Evolutionary conservation across 2,329 filamentous ascomycete genomes (phyloP).

Genomic region (Ceratocystis lukuohia): DNA sequence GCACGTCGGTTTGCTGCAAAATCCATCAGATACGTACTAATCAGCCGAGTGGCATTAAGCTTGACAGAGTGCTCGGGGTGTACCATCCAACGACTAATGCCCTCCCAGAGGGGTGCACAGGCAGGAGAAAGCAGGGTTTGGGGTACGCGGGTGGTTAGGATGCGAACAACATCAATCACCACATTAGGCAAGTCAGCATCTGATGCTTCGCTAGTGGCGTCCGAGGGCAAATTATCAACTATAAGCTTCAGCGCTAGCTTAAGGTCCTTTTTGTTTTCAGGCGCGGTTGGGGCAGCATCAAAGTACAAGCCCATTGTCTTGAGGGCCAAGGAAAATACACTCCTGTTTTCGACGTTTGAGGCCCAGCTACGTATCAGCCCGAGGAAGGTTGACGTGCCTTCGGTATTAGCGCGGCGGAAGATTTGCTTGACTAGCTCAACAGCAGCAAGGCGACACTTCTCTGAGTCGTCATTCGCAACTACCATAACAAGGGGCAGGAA

Average conservation of each 20-base stretch:
- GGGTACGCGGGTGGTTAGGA: slow-evolving; percentile 55
- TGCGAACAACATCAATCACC: slow-evolving; percentile 53
- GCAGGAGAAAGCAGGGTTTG: slow-evolving; percentile 46
- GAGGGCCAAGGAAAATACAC: slow-evolving; percentile 59
- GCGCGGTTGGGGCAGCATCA: slow-evolving; percentile 46
- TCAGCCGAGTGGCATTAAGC: slow-evolving; percentile 57
- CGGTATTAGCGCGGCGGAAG: slow-evolving; percentile 63
- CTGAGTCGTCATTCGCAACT: slow-evolving; percentile 75
- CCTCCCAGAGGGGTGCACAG: slow-evolving; percentile 55
- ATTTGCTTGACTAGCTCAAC: slow-evolving; percentile 66
- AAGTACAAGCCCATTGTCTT: slow-evolving; percentile 77
- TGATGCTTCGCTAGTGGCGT: slow-evolving; percentile 36
- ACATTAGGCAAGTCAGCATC: slow-evolving; percentile 54
- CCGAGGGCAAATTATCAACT: slow-evolving; percentile 33
- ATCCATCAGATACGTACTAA: slow-evolving; percentile 67
- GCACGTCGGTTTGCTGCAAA: slow-evolving; percentile 40
- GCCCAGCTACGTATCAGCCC: slow-evolving; percentile 62
- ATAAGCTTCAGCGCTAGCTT: slow-evolving; percentile 45
- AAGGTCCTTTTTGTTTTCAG: slow-evolving; percentile 54
- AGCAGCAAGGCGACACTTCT: slow-evolving; percentile 72
- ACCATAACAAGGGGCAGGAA: slow-evolving; percentile 80
- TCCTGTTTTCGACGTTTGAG: slow-evolving; percentile 50
- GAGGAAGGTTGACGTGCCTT: slow-evolving; percentile 57
- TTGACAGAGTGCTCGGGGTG: slow-evolving; percentile 65
- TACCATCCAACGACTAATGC: slow-evolving; percentile 53